These are phyloP conservation scores for Pisolithus sp. DNA, from an alignment of 768 basidiomycete genomes.

Conservation along the genomic window DNA sequence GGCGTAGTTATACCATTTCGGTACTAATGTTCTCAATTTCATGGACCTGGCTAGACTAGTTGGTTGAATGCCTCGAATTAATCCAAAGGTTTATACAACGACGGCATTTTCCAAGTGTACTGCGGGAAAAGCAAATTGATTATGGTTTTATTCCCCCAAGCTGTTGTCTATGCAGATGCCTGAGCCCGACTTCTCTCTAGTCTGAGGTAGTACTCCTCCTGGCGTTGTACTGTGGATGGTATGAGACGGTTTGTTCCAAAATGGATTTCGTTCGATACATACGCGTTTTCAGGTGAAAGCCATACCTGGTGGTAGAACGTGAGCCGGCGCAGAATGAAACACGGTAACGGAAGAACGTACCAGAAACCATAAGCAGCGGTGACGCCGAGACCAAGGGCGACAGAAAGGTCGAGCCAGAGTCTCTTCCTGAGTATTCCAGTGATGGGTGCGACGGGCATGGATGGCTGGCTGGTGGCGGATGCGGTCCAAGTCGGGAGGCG, in stretches of 20 bases:
- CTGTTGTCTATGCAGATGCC: neutral
- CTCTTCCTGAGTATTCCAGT: conserved; percentile 91
- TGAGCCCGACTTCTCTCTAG: conserved; percentile 54
- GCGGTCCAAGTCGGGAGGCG: conserved; percentile 23
- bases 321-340: conserved; percentile 5
- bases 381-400: conserved; percentile 71
- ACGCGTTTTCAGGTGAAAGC: conserved; percentile 70
- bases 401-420: conserved; percentile 79
- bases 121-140: neutral
- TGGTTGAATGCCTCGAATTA: too few species aligned
- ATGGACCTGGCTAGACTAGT: neutral
- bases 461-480: conserved; percentile 18
- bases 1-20: conserved; percentile 24
- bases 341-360: conserved; percentile 38
- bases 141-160: neutral
- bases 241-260: conserved; percentile 7
- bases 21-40: neutral
- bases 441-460: conserved; percentile 85
- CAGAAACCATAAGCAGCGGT: conserved; percentile 76
- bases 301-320: conserved; percentile 54
- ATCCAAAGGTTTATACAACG: conserved; percentile 8
- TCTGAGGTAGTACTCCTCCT: conserved; percentile 83
- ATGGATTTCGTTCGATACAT: conserved; percentile 25
- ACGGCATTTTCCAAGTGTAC: neutral
- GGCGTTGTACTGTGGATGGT: conserved; percentile 57